These are phyloP conservation scores for Apiotrichum porosum DNA, from an alignment of 1,284 basidiomycete genomes.

Conservation along the genomic window DNA sequence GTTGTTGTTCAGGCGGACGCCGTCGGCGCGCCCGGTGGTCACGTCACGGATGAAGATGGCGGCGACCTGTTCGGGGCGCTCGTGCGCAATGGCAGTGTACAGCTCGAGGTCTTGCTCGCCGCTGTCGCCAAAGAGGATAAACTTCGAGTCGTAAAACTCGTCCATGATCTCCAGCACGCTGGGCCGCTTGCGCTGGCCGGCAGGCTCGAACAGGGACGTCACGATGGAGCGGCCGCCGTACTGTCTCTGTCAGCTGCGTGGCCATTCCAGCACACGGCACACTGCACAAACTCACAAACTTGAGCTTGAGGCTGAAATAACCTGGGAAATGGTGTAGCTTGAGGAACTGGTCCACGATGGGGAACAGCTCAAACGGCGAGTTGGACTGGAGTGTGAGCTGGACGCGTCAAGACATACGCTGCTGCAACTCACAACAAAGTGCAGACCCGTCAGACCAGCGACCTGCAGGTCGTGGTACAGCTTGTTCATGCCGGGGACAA, in stretches of 20 bases:
- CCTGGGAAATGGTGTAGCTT: conserved; percentile 54
- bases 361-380: conserved; percentile 79
- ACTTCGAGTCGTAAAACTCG: conserved; percentile 65
- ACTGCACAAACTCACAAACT: conserved; percentile 51
- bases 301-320: conserved; percentile 59
- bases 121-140: conserved; percentile 79
- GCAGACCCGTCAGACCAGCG: conserved; percentile 66
- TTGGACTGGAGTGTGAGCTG: conserved; percentile 61
- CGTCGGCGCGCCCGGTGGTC: conserved; percentile 29
- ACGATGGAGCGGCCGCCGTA: conserved; percentile 77
- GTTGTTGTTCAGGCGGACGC: neutral
- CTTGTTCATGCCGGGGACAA: conserved; percentile 78
- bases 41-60: conserved; percentile 76
- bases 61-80: conserved; percentile 56
- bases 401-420: neutral
- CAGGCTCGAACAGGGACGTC: conserved; percentile 67
- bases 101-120: conserved; percentile 86
- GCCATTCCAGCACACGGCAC: neutral
- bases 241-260: neutral
- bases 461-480: conserved; percentile 68
- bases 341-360: conserved; percentile 73
- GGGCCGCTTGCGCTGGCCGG: conserved; percentile 66
- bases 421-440: conserved; percentile 67
- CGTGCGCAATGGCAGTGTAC: conserved; percentile 65
- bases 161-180: conserved; percentile 71